A percentile compares a stretch with the other conserved stretches of the same genome.
Conservation (phyloP, 345 rosid genomes). For the Lumnitzera racemosa region DNA sequence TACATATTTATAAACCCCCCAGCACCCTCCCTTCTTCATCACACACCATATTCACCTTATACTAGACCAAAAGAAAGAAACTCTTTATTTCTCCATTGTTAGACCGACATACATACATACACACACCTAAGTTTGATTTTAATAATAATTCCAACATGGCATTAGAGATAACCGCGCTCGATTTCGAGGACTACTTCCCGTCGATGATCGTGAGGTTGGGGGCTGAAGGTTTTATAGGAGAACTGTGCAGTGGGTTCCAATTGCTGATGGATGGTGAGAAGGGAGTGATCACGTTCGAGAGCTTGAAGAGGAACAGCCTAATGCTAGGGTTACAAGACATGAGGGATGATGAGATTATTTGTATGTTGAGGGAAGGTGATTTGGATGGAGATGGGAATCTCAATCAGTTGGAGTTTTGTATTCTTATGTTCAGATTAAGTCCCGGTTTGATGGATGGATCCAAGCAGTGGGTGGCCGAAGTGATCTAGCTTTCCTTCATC, state of each 20-base stretch:
- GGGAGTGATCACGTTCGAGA: conserved; percentile 58
- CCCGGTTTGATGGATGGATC: conserved; percentile 42
- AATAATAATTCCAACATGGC: no score
- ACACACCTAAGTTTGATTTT: neutral
- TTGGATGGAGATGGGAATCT: conserved; percentile 63
- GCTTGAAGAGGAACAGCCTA: conserved; percentile 56
- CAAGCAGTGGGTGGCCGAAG: conserved; percentile 14
- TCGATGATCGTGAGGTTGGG: conserved; percentile 51
- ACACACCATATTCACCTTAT: neutral
- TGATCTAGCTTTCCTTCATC: no score
- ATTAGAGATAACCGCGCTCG: conserved; percentile 7
- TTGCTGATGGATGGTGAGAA: conserved; percentile 54
- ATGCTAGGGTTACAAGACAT: conserved; percentile 43
- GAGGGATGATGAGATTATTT: conserved; percentile 47
- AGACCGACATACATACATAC: conserved; percentile 1
- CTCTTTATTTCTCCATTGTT: neutral
- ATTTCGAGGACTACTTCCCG: conserved; percentile 53
- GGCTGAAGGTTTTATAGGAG: conserved; percentile 42
- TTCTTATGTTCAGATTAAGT: conserved; percentile 60
- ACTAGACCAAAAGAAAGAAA: neutral
- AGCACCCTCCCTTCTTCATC: neutral
- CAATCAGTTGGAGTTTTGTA: conserved; percentile 57
- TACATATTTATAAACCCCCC: conserved; percentile 2
- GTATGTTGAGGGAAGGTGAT: conserved; percentile 63
- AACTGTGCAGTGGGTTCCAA: conserved; percentile 50